Conservation (phyloP, 495 filamentous ascomycete genomes). For the Chaetomidium leptoderma region DNA sequence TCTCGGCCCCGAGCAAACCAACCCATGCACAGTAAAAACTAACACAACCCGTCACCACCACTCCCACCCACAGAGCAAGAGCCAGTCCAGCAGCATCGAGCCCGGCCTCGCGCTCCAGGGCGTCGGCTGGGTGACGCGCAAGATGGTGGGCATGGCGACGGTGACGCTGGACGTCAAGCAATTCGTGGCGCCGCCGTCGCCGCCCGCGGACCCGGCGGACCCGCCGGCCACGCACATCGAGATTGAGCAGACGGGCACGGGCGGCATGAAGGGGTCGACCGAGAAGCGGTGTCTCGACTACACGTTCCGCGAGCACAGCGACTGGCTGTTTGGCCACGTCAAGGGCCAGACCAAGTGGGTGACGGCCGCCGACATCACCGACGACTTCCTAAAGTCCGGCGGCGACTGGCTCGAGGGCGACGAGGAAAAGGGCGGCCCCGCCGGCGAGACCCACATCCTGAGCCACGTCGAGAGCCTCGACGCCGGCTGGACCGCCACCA, state of each 20-base stretch:
- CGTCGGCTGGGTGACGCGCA: slow-evolving; percentile 77
- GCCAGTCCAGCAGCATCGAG: slow-evolving; percentile 67
- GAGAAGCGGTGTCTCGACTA: slow-evolving; percentile 73
- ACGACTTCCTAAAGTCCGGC: slow-evolving; percentile 48
- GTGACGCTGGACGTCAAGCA: slow-evolving; percentile 67
- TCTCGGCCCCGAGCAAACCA: not conserved
- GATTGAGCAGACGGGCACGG: slow-evolving; percentile 72
- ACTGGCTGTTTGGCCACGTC: slow-evolving; percentile 77
- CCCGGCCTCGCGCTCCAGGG: slow-evolving; percentile 75
- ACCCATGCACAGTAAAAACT: not conserved
- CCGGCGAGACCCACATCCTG: slow-evolving; percentile 48
- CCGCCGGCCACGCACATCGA: slow-evolving; percentile 63
- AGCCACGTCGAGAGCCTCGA: slow-evolving; percentile 52
- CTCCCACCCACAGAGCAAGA: slow-evolving; percentile 63
- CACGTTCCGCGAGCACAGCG: slow-evolving; percentile 62
- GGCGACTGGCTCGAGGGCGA: slow-evolving; percentile 52
- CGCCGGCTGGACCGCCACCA: slow-evolving; percentile 55
- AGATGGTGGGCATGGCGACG: slow-evolving; percentile 65
- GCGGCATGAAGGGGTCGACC: slow-evolving; percentile 66
- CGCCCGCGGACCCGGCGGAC: slow-evolving; percentile 36
- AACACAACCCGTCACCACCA: not conserved
- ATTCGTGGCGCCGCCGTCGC: slow-evolving; percentile 48
- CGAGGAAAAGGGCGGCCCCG: slow-evolving; percentile 45
- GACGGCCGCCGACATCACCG: slow-evolving; percentile 31
- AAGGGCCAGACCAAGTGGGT: slow-evolving; percentile 58